Evolutionary conservation across 2,329 filamentous ascomycete genomes (phyloP).

Genomic region (Chaetomium olivaceum): DNA sequence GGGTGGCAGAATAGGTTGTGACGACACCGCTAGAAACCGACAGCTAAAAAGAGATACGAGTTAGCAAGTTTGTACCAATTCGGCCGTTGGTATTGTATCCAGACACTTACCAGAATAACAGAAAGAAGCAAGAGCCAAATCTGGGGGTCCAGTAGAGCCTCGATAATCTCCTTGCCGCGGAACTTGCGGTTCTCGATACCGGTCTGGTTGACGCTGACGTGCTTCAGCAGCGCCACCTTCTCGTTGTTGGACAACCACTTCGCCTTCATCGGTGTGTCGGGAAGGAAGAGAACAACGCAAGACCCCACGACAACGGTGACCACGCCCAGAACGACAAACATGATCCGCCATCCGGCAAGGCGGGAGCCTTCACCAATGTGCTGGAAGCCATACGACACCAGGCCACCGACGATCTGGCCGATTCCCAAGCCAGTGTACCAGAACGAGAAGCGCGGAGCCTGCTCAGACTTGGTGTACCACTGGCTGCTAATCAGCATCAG

Average conservation of each 20-base stretch:
- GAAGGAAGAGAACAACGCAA: slow-evolving; percentile 46
- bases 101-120: slow-evolving; percentile 47
- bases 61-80: slow-evolving; percentile 23
- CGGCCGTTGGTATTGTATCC: not conserved
- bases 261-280: slow-evolving; percentile 52
- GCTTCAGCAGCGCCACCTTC: slow-evolving; percentile 50
- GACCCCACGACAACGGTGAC: slow-evolving; percentile 47
- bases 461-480: slow-evolving; percentile 60
- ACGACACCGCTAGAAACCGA: slow-evolving; percentile 56
- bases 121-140: slow-evolving; percentile 52
- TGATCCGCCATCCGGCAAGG: slow-evolving; percentile 49
- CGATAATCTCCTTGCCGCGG: slow-evolving; percentile 52
- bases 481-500: slow-evolving; percentile 62
- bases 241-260: slow-evolving; percentile 43
- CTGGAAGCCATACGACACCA: slow-evolving; percentile 57
- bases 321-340: slow-evolving; percentile 53
- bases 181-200: slow-evolving; percentile 58
- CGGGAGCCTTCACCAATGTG: slow-evolving; percentile 40
- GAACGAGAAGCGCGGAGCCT: slow-evolving; percentile 59
- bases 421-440: slow-evolving; percentile 63
- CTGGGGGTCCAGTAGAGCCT: slow-evolving; percentile 54
- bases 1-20: slow-evolving; percentile 55
- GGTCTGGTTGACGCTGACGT: slow-evolving; percentile 59
- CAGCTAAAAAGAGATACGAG: slow-evolving; percentile 35
- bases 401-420: slow-evolving; percentile 53